Conservation (phyloP, 2,329 filamentous ascomycete species). For the Colletotrichum melonis region DNA sequence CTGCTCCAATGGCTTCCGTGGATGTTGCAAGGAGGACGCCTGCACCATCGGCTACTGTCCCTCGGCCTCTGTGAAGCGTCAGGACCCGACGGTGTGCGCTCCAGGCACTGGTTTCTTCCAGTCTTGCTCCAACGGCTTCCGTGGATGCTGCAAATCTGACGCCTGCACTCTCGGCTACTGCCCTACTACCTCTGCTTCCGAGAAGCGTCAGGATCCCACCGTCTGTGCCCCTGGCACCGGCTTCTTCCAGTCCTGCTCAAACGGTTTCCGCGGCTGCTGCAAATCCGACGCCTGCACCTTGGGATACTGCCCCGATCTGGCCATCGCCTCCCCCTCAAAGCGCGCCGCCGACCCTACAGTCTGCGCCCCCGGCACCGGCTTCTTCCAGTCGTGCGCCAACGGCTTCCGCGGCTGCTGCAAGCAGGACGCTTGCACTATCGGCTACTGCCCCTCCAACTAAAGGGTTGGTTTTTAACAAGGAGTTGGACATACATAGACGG, state of each 20-base stretch:
- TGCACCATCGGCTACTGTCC: slow-evolving; percentile 15
- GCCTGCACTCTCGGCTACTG: slow-evolving; percentile 26
- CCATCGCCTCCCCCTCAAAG: not conserved
- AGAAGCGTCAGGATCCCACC: slow-evolving; percentile 11
- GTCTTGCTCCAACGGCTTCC: slow-evolving; percentile 20
- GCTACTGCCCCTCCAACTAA: slow-evolving; percentile 32
- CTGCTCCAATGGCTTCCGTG: slow-evolving; percentile 32
- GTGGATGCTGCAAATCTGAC: slow-evolving; percentile 22
- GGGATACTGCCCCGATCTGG: slow-evolving; percentile 14
- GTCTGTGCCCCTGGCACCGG: slow-evolving; percentile 21
- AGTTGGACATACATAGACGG: not conserved
- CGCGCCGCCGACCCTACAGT: slow-evolving; percentile 4
- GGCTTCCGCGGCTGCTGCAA: slow-evolving; percentile 29
- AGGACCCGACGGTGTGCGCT: slow-evolving; percentile 17
- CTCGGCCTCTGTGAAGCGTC: not conserved
- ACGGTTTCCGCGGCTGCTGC: slow-evolving; percentile 26
- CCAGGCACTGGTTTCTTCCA: slow-evolving; percentile 26
- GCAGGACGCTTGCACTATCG: slow-evolving; percentile 24
- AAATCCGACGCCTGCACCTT: slow-evolving; percentile 23
- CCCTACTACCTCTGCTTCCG: not conserved
- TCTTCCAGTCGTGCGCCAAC: slow-evolving; percentile 29
- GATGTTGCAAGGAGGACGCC: slow-evolving; percentile 29
- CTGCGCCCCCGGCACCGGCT: slow-evolving; percentile 24
- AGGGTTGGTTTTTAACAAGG: not conserved
- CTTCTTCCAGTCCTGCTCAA: slow-evolving; percentile 25